Evolutionary conservation across 345 rosid species (phyloP), one percentile per base, ranked within the genome.

Genomic region (Hibiscus tridactylites): DNA sequence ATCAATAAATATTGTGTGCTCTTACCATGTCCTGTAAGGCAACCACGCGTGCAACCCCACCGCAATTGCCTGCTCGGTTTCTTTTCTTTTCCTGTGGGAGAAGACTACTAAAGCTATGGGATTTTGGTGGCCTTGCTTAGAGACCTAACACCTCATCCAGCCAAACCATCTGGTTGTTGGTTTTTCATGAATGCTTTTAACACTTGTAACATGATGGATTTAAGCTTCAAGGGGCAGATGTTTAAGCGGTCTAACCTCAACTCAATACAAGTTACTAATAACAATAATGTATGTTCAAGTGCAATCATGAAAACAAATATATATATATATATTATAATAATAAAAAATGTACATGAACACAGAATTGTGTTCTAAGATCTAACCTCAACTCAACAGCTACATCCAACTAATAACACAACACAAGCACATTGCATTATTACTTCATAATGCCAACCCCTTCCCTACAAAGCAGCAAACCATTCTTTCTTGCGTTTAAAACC

Each of bases 11-110:
- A 7, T 24, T 2, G 57, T 13, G 47, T 52, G 29, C 28, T 29
- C 19, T 1, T 19, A 26, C 26, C 46, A 4, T 31, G 5, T 52
- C 47, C 72, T 33, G 47, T 31, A 31, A n/a, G 16, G 29, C n/a
- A 17, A 13, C 13, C 72, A 69, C 49, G 72, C 72, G 60, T 68
- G 71, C 29, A 68, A 68, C 60, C 71, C 71, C 60, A 68, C 71
- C 29, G 44, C 42, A 67, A 24, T 46, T 44, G 17, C 10, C 69
- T 35, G n/a, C 17, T 24, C 2, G 3, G 13, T 29, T 61, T 7
- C 9, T 1, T 53, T 53, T 53, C 2, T 17, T 53, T 53, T 53
- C 3, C 24, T 50, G 7, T 50, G 54, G 6, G 54, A 50, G 19
- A 15, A 50, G 7, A 50, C 54, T 50, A 50, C 42, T 37, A 0